These are phyloP conservation scores for Adenanthera pavonina DNA, from an alignment of 306 rosid species.

Conservation along the genomic window DNA sequence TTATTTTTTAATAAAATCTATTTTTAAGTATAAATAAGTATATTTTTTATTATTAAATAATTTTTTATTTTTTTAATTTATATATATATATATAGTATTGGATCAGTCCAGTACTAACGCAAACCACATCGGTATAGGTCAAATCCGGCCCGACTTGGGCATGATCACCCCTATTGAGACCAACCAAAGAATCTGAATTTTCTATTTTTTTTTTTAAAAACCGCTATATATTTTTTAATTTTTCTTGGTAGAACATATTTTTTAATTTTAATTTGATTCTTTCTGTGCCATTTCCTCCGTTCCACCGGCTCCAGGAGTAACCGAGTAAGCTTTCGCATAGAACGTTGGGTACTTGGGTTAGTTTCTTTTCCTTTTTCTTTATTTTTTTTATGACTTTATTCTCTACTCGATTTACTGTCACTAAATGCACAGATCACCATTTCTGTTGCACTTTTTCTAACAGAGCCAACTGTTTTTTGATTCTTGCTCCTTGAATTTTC, in stretches of 20 bases:
- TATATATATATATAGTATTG: too few relatives aligned
- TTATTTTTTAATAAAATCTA: too few relatives aligned
- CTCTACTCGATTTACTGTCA: conserved; percentile 30
- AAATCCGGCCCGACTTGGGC: too few relatives aligned
- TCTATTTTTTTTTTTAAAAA: too few relatives aligned
- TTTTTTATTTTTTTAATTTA: too few relatives aligned
- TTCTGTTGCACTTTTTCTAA: not conserved
- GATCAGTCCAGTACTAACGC: too few relatives aligned
- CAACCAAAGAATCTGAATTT: too few relatives aligned
- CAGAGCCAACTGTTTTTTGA: not conserved
- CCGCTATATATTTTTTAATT: too few relatives aligned
- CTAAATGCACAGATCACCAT: conserved; percentile 22
- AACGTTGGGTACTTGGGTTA: not conserved
- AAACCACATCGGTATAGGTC: too few relatives aligned
- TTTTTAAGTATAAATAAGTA: too few relatives aligned
- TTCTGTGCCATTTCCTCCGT: not conserved
- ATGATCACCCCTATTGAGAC: too few relatives aligned
- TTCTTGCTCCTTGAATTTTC: conserved; percentile 1
- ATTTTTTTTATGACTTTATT: conserved; percentile 24
- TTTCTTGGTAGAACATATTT: not conserved
- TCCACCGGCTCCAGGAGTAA: not conserved
- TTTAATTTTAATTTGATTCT: not conserved
- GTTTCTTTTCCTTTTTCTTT: not conserved
- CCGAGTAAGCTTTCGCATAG: not conserved
- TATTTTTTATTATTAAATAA: too few relatives aligned